phyloP scores from a whole-genome alignment of 1,284 basidiomycete genomes.

The Boletellus sp. region DNA sequence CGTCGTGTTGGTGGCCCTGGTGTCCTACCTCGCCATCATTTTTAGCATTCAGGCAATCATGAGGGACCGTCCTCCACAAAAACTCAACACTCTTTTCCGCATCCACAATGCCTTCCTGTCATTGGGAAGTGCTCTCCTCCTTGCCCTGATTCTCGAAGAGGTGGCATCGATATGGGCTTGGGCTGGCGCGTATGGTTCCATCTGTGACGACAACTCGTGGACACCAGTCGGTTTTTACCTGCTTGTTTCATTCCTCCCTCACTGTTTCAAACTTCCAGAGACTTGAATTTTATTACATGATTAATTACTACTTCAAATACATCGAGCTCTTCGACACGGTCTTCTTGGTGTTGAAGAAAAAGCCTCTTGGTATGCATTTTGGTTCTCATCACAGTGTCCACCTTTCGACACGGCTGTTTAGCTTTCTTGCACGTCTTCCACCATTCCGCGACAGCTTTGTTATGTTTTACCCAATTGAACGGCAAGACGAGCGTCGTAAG shows the following conservation, averaged over 20 bases:
- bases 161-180: constrained; percentile 75
- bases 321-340: constrained; percentile 93
- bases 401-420: constrained; percentile 30
- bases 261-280: constrained; percentile 42
- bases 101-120: constrained; percentile 90
- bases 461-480: constrained; percentile 93
- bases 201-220: constrained; percentile 81
- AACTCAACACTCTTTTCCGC: constrained; percentile 88
- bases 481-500: constrained; percentile 87
- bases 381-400: not conserved
- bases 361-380: constrained; percentile 74
- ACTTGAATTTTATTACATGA: constrained; percentile 92
- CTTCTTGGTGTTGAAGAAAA: constrained; percentile 98
- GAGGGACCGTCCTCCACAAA: constrained; percentile 71
- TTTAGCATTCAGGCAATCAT: constrained; percentile 86
- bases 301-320: constrained; percentile 98
- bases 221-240: constrained; percentile 62
- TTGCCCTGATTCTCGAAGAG: constrained; percentile 88
- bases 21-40: constrained; percentile 83
- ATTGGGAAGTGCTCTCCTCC: constrained; percentile 75
- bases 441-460: constrained; percentile 94
- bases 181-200: constrained; percentile 69
- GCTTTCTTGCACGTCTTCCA: constrained; percentile 98
- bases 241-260: not conserved
- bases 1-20: constrained; percentile 68